Base-by-base conservation (phyloP, 495 filamentous ascomycete species). In the Lasiosphaeria ovina region DNA sequence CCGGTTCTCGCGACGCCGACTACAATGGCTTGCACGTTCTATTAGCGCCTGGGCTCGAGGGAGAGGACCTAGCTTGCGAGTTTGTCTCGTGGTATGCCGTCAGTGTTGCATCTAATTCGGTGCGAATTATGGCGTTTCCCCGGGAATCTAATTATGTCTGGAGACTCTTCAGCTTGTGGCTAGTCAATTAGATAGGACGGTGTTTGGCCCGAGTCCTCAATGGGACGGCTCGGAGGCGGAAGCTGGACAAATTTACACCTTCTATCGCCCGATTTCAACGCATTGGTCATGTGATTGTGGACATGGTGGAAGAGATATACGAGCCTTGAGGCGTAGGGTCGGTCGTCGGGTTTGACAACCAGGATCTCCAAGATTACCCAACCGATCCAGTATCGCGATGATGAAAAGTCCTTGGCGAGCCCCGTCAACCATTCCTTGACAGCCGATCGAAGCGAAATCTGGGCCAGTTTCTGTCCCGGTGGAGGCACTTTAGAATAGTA, bases 401-500 rank as follows among this genome's bases (percentile, higher is more conserved):
- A 10, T 4, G 42, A 45, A 45, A n/a, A 6, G 4, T 45, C 42
- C 16, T 4, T 4, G 12, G 42, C 42, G 12, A 45, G 4, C 44
- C 16, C 16, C 9, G 4, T 35, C 33, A 58, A 4, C 55, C 55
- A 58, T 17, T 33, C 35, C 10, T 16, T 44, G 40, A 51, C 55
- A 7, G 44, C 42, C 3, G 42, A 40, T 14, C 45, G 55, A 14
- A 35, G 8, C 45, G 4, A n/a, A n/a, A 47, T 14, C 16, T 11
- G 2, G 44, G 44, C 6, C 44, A 47, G 2, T 14, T 11, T n/a
- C 8, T 47, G 44, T 11, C 44, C 12, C 5, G 2, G 16, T n/a
- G 2, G 44, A n/a, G 2, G 44, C 5, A 47, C 44, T n/a, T 47
- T 47, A n/a, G 5, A 47, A 47, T 47, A 47, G 16, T 14, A 47